Percentiles rank a stretch among this genome's conserved stretches.
Evolutionary conservation across 169 alveolate genomes (phyloP).

Genomic region (Babesia gibsoni): DNA sequence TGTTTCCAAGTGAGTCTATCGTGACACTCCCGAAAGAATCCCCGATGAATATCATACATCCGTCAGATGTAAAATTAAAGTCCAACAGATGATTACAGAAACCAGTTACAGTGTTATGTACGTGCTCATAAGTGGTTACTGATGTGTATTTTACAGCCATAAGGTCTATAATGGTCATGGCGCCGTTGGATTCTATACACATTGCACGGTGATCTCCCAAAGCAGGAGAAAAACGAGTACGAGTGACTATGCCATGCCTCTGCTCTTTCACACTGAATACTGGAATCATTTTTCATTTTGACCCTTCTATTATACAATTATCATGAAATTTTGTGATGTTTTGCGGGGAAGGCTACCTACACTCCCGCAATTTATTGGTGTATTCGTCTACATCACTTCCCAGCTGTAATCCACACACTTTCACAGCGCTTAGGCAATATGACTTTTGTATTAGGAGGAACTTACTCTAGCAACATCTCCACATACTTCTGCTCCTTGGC

Average conservation of each 20-base stretch:
- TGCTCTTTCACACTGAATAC: conserved; percentile 33
- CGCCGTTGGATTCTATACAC: conserved; percentile 40
- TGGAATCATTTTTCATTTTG: conserved; percentile 39
- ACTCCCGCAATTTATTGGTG: not conserved
- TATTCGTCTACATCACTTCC: conserved; percentile 1
- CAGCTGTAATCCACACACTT: not conserved
- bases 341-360: not conserved
- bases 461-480: conserved; percentile 23
- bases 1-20: conserved; percentile 32
- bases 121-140: not conserved
- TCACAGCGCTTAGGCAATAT: not conserved
- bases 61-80: conserved; percentile 31
- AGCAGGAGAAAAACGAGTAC: conserved; percentile 48
- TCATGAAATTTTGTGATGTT: not conserved
- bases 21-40: conserved; percentile 45
- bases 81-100: conserved; percentile 19
- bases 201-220: conserved; percentile 31
- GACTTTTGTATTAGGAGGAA: not conserved
- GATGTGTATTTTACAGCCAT: conserved; percentile 22
- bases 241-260: conserved; percentile 24
- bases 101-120: not conserved
- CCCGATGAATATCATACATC: conserved; percentile 32
- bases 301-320: conserved; percentile 16
- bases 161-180: conserved; percentile 41
- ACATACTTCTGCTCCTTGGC: conserved; percentile 40